A percentile compares a stretch with the other conserved stretches of the same genome.
These are phyloP conservation scores for Entomortierella chlamydospora DNA, from an alignment of 192 early-diverging fungal genomes.

Conservation along the genomic window DNA sequence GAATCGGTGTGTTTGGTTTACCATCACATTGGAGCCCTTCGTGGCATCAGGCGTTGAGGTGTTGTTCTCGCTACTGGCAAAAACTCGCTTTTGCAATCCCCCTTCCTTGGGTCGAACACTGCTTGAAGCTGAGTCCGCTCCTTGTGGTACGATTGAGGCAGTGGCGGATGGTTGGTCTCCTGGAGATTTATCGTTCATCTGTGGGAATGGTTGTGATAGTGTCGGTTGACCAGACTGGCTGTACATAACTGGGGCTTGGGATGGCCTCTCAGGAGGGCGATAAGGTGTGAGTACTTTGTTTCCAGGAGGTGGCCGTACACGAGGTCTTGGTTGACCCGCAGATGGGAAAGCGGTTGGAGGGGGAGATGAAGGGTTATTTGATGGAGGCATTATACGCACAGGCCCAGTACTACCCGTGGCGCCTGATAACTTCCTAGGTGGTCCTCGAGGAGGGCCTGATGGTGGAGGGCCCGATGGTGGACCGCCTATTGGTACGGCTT, in stretches of 20 bases:
- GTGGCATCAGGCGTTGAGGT: conserved; percentile 2
- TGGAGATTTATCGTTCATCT: not conserved
- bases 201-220: conserved; percentile 36
- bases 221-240: conserved; percentile 43
- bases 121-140: conserved; percentile 33
- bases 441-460: conserved; percentile 43
- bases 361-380: conserved; percentile 47
- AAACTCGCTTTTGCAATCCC: conserved; percentile 29
- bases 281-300: conserved; percentile 37
- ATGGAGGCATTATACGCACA: conserved; percentile 21
- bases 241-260: conserved; percentile 53
- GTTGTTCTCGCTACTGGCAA: conserved; percentile 25
- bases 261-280: conserved; percentile 48
- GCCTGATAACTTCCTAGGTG: conserved; percentile 24
- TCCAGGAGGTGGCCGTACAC: conserved; percentile 42
- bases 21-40: not conserved
- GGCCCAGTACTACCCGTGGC: conserved; percentile 21
- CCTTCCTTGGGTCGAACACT: conserved; percentile 38
- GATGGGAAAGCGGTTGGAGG: conserved; percentile 46
- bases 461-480: conserved; percentile 46
- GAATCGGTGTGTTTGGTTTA: not conserved
- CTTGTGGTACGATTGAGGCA: conserved; percentile 24
- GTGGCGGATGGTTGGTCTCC: not conserved
- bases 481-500: conserved; percentile 6
- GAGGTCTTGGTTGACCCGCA: conserved; percentile 14